A percentile compares a stretch with the other conserved stretches of the same genome.
Conservation (phyloP, 805 yeast species). For the Saturnispora mendoncae region DNA sequence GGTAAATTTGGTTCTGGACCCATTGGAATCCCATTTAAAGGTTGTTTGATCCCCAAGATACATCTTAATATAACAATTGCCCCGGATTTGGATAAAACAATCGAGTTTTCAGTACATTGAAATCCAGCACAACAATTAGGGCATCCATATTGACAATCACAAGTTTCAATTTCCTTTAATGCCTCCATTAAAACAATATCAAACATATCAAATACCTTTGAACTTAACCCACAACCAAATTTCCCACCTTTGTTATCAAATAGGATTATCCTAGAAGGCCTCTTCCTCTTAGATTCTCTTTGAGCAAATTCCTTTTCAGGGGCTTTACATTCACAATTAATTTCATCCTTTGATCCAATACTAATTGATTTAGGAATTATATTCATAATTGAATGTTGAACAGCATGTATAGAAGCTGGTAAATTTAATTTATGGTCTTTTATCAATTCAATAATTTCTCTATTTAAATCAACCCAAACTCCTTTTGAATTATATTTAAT, state of each 20-base stretch:
- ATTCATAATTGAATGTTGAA: conserved; percentile 83
- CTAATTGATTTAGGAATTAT: conserved; percentile 65
- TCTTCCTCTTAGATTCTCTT: conserved; percentile 55
- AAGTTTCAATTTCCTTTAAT: conserved; percentile 46
- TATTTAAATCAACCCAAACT: conserved; percentile 84
- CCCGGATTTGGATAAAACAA: conserved; percentile 83
- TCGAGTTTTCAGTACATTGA: conserved; percentile 69
- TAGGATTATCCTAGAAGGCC: conserved; percentile 85
- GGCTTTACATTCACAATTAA: conserved; percentile 91
- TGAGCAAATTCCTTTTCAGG: conserved; percentile 92
- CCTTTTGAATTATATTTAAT: conserved; percentile 64
- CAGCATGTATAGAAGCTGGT: conserved; percentile 95
- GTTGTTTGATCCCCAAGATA: conserved; percentile 47
- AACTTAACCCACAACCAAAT: conserved; percentile 69
- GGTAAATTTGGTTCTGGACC: conserved; percentile 81
- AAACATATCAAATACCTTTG: conserved; percentile 71
- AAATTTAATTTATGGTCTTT: conserved; percentile 49
- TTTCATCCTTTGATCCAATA: conserved; percentile 60
- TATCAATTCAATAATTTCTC: conserved; percentile 49
- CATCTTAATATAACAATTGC: conserved; percentile 59
- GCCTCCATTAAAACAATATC: conserved; percentile 59
- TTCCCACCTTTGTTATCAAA: conserved; percentile 78
- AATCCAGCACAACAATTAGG: conserved; percentile 83
- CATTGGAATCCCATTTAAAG: conserved; percentile 41
- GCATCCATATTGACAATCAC: conserved; percentile 64